Base-by-base conservation (phyloP, 495 filamentous ascomycete genomes). In the Penicillium desertorum region DNA sequence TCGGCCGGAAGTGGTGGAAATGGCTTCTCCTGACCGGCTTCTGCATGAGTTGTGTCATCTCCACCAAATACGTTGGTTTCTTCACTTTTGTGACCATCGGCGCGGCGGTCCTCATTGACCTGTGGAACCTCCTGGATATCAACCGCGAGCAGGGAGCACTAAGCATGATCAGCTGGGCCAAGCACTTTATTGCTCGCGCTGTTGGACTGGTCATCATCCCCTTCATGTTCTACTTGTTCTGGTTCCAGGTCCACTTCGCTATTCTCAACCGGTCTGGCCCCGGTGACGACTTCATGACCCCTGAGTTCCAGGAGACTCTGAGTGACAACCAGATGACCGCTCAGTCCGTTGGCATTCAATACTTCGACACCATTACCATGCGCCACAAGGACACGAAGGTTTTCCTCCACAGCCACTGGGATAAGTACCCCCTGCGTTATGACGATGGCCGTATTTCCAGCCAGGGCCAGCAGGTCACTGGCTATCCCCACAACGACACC, bases 161-260 rank as follows among this genome's bases (percentile, higher is more conserved):
- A 53, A 85, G 76, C 61, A 79, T 98, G 64, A 76, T 81, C 48
- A 79, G 88, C 47, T 98, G 96, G 75, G 82, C 80, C 49, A 93
- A 95, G 78, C 94, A 98, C 71, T 93, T 98, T 67, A 82, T 76
- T 9, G 94, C 94, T 62, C 89, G 94, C 29, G 81, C 83, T 16
- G 78, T 94, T 62, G 91, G 86, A 9, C 79, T 98, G 37, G 90
- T 98, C 62, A 64, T 96, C 43, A 82, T 98, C 48, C 94, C 94
- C 36, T 96, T 97, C 83, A 81, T 98, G 62, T 94, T 98, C 74
- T 98, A 98, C 71, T 82, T 98, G 29, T 98, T 98, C 80, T 98
- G 95, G 95, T 98, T 98, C 85, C 94, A 98, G 79, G 92, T 98
- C 30, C 94, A 98, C 74, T 98, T 98, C 70, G 81, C 91, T 23